phyloP scores from a whole-genome alignment of 441 rosid genomes.

The Adansonia madagascariensis region DNA sequence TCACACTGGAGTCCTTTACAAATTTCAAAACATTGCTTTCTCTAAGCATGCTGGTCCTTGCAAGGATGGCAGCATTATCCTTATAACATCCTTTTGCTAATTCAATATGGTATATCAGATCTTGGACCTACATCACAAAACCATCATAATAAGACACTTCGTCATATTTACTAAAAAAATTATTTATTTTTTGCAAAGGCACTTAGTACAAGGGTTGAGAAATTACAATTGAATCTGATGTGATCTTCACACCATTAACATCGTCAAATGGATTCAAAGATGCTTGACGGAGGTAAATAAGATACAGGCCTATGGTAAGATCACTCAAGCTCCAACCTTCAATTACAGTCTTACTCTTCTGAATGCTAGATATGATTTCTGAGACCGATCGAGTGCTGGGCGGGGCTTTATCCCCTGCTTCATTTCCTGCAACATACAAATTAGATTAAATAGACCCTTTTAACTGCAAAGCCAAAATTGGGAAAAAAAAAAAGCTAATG shows the following conservation, averaged over 20 bases:
- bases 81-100: constrained; percentile 83
- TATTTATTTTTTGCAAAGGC: background rate
- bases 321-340: constrained; percentile 95
- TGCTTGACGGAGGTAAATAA: constrained; percentile 85
- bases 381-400: constrained; percentile 63
- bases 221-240: constrained; percentile 68
- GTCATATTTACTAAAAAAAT: background rate
- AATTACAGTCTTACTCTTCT: constrained; percentile 78
- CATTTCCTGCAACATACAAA: constrained; percentile 47
- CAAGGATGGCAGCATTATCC: constrained; percentile 57
- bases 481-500: background rate
- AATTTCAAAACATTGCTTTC: constrained; percentile 76
- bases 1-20: constrained; percentile 71
- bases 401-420: constrained; percentile 46
- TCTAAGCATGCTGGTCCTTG: constrained; percentile 70
- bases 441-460: background rate
- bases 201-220: constrained; percentile 26
- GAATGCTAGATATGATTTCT: constrained; percentile 82
- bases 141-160: constrained; percentile 21
- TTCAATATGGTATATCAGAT: constrained; percentile 85
- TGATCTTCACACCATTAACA: constrained; percentile 65
- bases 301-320: constrained; percentile 83
- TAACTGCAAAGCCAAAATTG: background rate
- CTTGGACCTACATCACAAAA: constrained; percentile 61
- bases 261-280: constrained; percentile 69